A percentile compares a stretch with the other conserved stretches of the same genome.
These are phyloP conservation scores for Tricladium varicosporioides DNA, from an alignment of 2,329 filamentous ascomycete genomes.

Conservation along the genomic window DNA sequence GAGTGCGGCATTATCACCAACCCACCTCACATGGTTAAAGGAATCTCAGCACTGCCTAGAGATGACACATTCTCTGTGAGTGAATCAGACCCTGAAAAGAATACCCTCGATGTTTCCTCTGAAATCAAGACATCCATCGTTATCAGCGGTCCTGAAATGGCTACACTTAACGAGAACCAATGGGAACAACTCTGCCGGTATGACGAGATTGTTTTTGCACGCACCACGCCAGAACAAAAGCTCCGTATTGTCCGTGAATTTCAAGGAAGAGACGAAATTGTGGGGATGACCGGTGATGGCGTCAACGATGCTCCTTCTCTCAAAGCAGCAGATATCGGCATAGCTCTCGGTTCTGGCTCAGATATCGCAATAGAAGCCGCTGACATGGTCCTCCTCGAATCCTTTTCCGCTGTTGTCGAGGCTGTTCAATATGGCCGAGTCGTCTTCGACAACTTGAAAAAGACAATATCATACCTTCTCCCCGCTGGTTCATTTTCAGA, in stretches of 20 bases:
- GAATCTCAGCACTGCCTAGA: constrained; percentile 42
- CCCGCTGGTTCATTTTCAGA: constrained; percentile 59
- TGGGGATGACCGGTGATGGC: constrained; percentile 39
- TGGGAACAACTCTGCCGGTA: constrained; percentile 67
- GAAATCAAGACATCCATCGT: constrained; percentile 49
- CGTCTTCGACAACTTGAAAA: constrained; percentile 55
- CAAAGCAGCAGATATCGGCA: constrained; percentile 51
- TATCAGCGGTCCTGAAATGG: constrained; percentile 63
- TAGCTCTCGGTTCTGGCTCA: constrained; percentile 61
- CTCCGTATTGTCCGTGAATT: constrained; percentile 76
- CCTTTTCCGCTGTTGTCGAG: constrained; percentile 51
- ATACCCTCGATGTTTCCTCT: constrained; percentile 2
- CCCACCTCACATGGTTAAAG: constrained; percentile 47
- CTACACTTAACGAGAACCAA: constrained; percentile 62
- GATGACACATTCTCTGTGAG: constrained; percentile 19
- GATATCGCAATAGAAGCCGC: constrained; percentile 64
- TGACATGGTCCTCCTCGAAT: constrained; percentile 52
- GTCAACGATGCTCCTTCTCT: constrained; percentile 52
- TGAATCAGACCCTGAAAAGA: constrained; percentile 13
- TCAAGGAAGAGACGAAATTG: constrained; percentile 56
- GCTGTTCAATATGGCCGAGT: constrained; percentile 51
- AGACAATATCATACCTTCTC: constrained; percentile 55
- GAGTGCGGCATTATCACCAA: constrained; percentile 70
- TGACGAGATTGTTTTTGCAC: constrained; percentile 71
- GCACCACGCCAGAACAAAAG: constrained; percentile 77